Base-by-base conservation (phyloP, 495 filamentous ascomycete species). In the Corynascus novoguineensis region DNA sequence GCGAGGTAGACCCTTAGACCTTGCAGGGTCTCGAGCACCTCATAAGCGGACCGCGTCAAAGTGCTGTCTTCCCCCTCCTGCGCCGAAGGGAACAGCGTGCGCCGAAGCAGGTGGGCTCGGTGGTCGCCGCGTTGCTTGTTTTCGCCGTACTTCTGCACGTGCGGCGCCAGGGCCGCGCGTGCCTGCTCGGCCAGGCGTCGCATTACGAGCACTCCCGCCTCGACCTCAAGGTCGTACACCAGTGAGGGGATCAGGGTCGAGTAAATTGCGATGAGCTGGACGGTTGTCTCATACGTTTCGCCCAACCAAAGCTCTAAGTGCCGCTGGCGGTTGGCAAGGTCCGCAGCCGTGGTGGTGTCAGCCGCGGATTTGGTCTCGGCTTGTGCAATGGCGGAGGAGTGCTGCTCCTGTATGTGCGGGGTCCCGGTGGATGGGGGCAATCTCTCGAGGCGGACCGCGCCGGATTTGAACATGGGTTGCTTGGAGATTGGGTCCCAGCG, bases 401-500 rank as follows among this genome's bases (percentile, higher is more conserved):
- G 45, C 27, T 48, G 45, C 27, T 48, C 45, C 15, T 11, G 45
- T 25, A 48, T 32, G 45, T 48, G 45, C 4, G 27, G 27, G 45
- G 14, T 32, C 27, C 0, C 32, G 45, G 45, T 31, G 14, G 7
- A 3, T 1, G 45, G 7, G 45, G 45, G 45, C 4, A 32, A 5
- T 17, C 32, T 48, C 27, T 48, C 45, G 45, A 48, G 3, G 27
- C 45, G 45, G 27, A 31, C 28, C 2, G 45, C 27, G 45, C 45
- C 45, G 14, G 45, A 48, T 21, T 48, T 48, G 45, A 48, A 48
- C 14, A 17, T 17, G 27, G 45, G 45, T 10, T 48, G 45, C 3
- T 48, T 48, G 28, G 45, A 48, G 45, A 48, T 48, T n/a, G 45
- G 45, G 45, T 48, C 45, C 45, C 45, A 48, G 8, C 45, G 45